Evolutionary conservation across 2,329 filamentous ascomycete genomes (phyloP), one percentile per base, ranked within the genome.

Genomic region (Colletotrichum euphorbiae): DNA sequence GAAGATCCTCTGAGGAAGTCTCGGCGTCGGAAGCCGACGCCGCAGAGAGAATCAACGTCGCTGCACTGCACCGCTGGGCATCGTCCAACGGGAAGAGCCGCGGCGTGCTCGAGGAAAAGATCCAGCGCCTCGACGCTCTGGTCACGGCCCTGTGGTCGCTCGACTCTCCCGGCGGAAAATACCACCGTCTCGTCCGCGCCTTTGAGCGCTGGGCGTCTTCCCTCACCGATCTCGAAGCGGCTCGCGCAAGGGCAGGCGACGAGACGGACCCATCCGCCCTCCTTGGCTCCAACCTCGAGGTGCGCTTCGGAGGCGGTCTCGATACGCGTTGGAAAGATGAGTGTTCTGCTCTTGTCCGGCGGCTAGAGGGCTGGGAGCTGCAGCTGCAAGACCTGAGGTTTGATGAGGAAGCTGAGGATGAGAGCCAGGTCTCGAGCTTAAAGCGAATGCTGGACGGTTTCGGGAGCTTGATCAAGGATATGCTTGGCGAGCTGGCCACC

Each of bases 121-220:
- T 91, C 2, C 88, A 87, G 72, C 76, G 80, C 1, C 79, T 92
- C 9, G 88, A 89, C 72, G 81, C 82, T 31, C 81, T 89, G 15
- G 74, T 90, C 5, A 82, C 81, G 11, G 85, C 86, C 1, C 77
- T 91, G 2, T 90, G 89, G 85, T 78, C 80, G 46, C 76, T 91
- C 55, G 83, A 84, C 54, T 87, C 87, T 63, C 78, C 82, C 0
- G 85, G 82, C 2, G 88, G 87, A 3, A 83, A 85, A 70, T 89
- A 90, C 71, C 80, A 81, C 12, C 81, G 86, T 19, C 78, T 87
- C 0, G 83, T 88, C 33, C 76, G 82, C 62, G 81, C 79, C 43
- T 92, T 92, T 72, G 89, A 90, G 75, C 80, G 77, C 56, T 92
- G 90, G 89, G 79, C 84, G 7, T 80, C 80, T 9, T 75, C 76